Base-by-base conservation (phyloP, 768 basidiomycete genomes). In the Lactarius tabidus region DNA sequence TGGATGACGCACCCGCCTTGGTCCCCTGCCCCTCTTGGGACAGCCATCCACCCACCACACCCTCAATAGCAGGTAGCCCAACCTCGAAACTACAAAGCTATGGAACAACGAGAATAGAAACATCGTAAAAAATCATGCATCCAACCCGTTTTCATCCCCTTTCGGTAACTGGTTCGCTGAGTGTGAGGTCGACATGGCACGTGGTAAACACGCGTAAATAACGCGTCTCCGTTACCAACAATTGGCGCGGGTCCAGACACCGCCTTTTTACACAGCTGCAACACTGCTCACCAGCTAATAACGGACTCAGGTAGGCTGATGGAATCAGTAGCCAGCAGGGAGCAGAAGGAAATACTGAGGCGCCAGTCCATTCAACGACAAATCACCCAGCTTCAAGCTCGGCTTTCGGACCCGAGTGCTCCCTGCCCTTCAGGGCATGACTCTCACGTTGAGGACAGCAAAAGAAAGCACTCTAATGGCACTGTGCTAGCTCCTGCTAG, bases 361-460 rank as follows among this genome's bases (percentile, higher is more conserved):
- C 84, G 86, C 62, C 79, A 77, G 48, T 80, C 83, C 41, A 74
- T 91, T 15, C 76, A 79, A 48, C 75, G 73, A 18, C 79, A 89
- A 67, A 90, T 91, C 56, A 80, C 81, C 0, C 67, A 68, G 0
- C 75, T 91, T 29, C 81, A 89, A 65, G 77, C 83, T 0, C 82
- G 88, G 72, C 80, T 89, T 23, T 69, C 70, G 17, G 75, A 79
- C 41, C 55, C 79, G 43, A 77, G 79, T 14, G 62, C 70, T 55
- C 63, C 53, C 48, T 62, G 62, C 59, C 56, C 48, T 65, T 62
- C 33, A 76, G 76, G 3, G 70, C 69, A 63, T 57, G 63, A 51
- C 28, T 39, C 52, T 39, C n/a, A 41, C 48, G 51, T 56, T 38
- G 63, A 68, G 26, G 80, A 82, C 7, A 82, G 82, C 10, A 84